phyloP scores from a whole-genome alignment of 2,329 filamentous ascomycete species.

The Nannizzia gypsea region DNA sequence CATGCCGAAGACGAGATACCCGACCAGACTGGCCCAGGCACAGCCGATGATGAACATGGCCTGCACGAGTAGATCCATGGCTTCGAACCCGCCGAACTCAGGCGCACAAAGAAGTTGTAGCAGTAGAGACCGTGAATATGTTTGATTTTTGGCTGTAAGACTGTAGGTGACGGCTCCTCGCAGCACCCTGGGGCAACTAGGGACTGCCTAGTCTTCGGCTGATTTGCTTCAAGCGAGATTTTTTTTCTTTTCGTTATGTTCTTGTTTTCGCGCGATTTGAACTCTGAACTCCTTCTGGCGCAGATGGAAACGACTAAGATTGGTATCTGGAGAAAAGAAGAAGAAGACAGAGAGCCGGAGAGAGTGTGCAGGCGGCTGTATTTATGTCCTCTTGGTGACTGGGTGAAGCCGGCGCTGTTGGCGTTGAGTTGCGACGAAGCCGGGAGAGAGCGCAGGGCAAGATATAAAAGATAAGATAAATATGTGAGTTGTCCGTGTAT shows the following conservation, averaged over 20 bases:
- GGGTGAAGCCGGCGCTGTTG: no score
- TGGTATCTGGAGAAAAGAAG: background rate
- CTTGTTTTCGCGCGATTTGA: background rate
- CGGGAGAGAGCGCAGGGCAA: no score
- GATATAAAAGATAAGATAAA: no score
- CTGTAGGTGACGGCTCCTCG: no score
- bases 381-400: no score
- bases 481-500: no score
- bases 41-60: conserved; percentile 13
- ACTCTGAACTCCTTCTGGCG: background rate
- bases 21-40: conserved; percentile 15
- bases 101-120: background rate
- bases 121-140: no score
- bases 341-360: background rate
- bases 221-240: background rate
- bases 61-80: conserved; percentile 14
- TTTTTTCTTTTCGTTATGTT: no score
- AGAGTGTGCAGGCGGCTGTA: background rate
- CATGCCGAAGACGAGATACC: conserved; percentile 15
- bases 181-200: background rate
- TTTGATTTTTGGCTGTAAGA: no score
- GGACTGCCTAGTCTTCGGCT: background rate
- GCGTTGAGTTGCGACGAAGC: no score
- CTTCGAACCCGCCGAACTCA: background rate
- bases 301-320: background rate